These are phyloP conservation scores for Dovyalis caffra DNA, from an alignment of 345 rosid species.

Conservation along the genomic window DNA sequence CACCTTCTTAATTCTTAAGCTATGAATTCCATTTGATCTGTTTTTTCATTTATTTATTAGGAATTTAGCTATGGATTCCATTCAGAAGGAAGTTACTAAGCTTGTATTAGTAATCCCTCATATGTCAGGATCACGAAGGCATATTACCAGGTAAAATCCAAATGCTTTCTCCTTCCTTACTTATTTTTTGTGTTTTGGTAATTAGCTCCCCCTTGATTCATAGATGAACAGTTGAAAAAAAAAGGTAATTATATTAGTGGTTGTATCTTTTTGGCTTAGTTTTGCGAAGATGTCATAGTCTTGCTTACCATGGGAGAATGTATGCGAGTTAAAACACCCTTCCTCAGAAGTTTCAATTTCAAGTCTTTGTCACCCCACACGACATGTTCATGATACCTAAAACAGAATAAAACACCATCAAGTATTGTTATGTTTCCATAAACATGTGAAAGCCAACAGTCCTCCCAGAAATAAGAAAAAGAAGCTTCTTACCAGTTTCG, in stretches of 20 bases:
- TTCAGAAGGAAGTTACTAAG: not conserved
- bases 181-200: not conserved
- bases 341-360: constrained; percentile 30
- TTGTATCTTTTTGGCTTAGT: not conserved
- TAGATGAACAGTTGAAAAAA: not conserved
- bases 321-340: constrained; percentile 33
- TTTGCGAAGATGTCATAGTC: not conserved
- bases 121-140: not conserved
- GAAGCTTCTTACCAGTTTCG: constrained; percentile 25
- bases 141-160: not conserved
- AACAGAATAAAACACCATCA: constrained; percentile 18
- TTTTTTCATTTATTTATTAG: not conserved
- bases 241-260: not conserved
- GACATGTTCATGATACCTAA: constrained; percentile 33
- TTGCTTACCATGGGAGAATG: constrained; percentile 30
- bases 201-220: too few species aligned
- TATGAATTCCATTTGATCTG: not conserved
- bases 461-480: not conserved
- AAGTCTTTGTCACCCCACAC: constrained; percentile 36
- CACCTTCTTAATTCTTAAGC: not conserved
- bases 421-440: not conserved
- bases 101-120: not conserved
- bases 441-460: not conserved
- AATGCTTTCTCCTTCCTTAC: not conserved
- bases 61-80: not conserved